Base-by-base conservation (phyloP, 2,329 filamentous ascomycete species). In the Lecanicillium sp. region DNA sequence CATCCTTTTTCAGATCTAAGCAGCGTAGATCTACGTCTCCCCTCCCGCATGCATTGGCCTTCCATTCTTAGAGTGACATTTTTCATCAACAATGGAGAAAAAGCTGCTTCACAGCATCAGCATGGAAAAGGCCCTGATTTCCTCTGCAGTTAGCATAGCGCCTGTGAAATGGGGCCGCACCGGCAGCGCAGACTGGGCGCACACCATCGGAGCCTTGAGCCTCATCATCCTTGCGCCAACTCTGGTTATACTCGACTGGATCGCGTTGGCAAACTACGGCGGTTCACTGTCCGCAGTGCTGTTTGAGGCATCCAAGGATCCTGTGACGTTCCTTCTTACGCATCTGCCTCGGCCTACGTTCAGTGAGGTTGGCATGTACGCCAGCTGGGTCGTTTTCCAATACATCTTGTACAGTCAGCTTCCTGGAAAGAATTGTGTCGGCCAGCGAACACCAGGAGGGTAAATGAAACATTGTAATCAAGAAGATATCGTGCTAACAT, bases 101-200 rank as follows among this genome's bases (percentile, higher is more conserved):
- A 25, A 6, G 22, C 22, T 25, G 11, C 11, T 7, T 11, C 22
- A 25, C 11, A 25, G 11, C 22, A 7, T 25, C 22, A 25, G 7
- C 22, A 25, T 25, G 22, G 22, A 25, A 25, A 6, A 25, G 22
- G 22, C 11, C 19, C 33, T 18, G 19, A 22, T 25, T 6, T 25
- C 22, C 6, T 11, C 16, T 9, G 19, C 17, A 18, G 18, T 13
- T 9, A 15, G 15, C 16, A 17, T 29, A 11, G 30, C 22, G 15
- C n/a, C 25, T 29, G 35, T 28, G 25, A 20, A 13, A 19, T 55
- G 51, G 52, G 52, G 52, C 9, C 52, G 52, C 20, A 44, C 50
- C 19, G 45, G 49, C 3, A 37, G 46, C 22, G 45, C 45, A 3
- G 42, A 49, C 9, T 53, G 51, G 50, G 12, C 47, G 8, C 38